A percentile compares a stretch with the other conserved stretches of the same genome.
Conservation (phyloP, 768 basidiomycete species). For the Trametes cingulata region DNA sequence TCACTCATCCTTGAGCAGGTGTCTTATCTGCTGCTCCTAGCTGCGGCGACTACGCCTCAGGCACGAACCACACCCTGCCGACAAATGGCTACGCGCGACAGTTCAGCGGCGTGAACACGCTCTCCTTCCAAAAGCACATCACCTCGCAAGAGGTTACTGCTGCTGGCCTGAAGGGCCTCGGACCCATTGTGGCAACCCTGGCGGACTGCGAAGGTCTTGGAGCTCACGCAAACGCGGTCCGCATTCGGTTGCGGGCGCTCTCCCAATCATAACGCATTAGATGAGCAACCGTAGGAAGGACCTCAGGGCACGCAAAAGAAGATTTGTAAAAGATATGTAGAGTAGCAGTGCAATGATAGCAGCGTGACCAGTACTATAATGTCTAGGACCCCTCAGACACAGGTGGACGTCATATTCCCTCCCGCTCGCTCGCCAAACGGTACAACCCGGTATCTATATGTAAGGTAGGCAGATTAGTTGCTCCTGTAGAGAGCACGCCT, state of each 20-base stretch:
- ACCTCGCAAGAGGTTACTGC: conserved; percentile 92
- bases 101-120: conserved; percentile 97
- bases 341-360: conserved; percentile 27
- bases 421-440: conserved; percentile 2
- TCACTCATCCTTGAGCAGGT: not conserved
- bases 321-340: conserved; percentile 18
- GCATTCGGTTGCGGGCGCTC: conserved; percentile 61
- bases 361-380: conserved; percentile 24
- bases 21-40: conserved; percentile 42
- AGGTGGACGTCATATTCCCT: conserved; percentile 6
- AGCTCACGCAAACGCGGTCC: conserved; percentile 95
- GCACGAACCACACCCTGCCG: conserved; percentile 97
- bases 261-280: not conserved
- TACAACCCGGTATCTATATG: conserved; percentile 9
- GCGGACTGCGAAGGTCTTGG: conserved; percentile 95
- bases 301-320: not conserved
- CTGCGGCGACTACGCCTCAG: conserved; percentile 98
- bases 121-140: conserved; percentile 98
- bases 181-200: conserved; percentile 84
- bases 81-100: conserved; percentile 97
- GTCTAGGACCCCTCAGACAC: conserved; percentile 18
- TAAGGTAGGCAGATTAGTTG: conserved; percentile 49
- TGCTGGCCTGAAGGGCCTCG: conserved; percentile 73
- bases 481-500: conserved; percentile 91
- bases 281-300: not conserved